phyloP scores from a whole-genome alignment of 805 yeast species.

The Suhomyces sp. region DNA sequence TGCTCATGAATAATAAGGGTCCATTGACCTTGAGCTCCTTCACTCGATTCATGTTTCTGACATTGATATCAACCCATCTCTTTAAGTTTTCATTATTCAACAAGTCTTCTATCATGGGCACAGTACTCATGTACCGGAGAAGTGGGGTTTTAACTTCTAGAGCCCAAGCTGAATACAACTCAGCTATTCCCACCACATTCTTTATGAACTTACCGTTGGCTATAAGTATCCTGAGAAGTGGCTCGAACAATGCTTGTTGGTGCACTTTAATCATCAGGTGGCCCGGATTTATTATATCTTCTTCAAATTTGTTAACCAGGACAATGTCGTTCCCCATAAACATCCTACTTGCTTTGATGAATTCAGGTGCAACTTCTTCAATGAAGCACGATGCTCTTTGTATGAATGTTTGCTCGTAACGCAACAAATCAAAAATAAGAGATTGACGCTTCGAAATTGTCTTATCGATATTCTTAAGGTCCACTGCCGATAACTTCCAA shows the following conservation, averaged over 20 bases:
- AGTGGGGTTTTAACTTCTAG: slow-evolving; percentile 53
- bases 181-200: slow-evolving; percentile 49
- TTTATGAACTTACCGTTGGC: slow-evolving; percentile 65
- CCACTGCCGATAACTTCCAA: slow-evolving; percentile 59
- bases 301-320: slow-evolving; percentile 48
- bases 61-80: slow-evolving; percentile 54
- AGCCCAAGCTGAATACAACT: slow-evolving; percentile 64
- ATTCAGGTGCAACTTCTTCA: slow-evolving; percentile 42
- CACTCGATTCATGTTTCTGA: slow-evolving; percentile 50
- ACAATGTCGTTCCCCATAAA: slow-evolving; percentile 18
- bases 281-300: slow-evolving; percentile 57
- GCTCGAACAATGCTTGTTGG: slow-evolving; percentile 50
- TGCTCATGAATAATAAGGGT: slow-evolving; percentile 36
- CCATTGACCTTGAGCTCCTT: slow-evolving; percentile 42
- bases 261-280: slow-evolving; percentile 55
- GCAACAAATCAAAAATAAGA: slow-evolving; percentile 69
- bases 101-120: slow-evolving; percentile 59
- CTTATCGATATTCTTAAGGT: slow-evolving; percentile 48
- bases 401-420: slow-evolving; percentile 67
- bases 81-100: slow-evolving; percentile 51
- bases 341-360: slow-evolving; percentile 28
- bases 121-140: slow-evolving; percentile 54
- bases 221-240: slow-evolving; percentile 54
- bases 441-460: slow-evolving; percentile 64
- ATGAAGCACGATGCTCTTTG: slow-evolving; percentile 65